Percentiles rank a stretch among this genome's conserved stretches.
These are phyloP conservation scores for Pholiota microspora DNA, from an alignment of 768 basidiomycete genomes.

Conservation along the genomic window DNA sequence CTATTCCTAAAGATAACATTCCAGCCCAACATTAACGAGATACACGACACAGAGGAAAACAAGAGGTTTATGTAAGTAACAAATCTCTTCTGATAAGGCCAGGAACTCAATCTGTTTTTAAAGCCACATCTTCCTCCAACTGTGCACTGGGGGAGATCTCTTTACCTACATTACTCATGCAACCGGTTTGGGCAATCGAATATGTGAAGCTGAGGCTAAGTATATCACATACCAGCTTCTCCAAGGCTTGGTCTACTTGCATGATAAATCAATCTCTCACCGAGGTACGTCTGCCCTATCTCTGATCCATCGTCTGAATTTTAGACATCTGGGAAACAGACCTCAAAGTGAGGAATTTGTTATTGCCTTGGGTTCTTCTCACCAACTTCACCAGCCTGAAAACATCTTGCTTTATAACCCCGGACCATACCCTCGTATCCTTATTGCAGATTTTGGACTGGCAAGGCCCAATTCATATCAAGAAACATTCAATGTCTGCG, in stretches of 20 bases:
- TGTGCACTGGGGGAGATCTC: constrained; percentile 86
- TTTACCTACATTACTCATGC: constrained; percentile 79
- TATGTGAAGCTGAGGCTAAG: constrained; percentile 81
- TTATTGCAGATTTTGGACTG: constrained; percentile 86
- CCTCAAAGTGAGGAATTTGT: constrained; percentile 36
- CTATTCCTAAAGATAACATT: not conserved
- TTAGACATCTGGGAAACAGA: constrained; percentile 33
- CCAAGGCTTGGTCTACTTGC: constrained; percentile 69
- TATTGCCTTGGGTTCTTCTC: not conserved
- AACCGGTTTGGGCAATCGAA: constrained; percentile 42
- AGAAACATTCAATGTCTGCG: constrained; percentile 83
- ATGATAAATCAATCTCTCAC: constrained; percentile 72
- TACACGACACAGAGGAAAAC: constrained; percentile 66
- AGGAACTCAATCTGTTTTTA: not conserved
- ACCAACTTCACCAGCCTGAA: constrained; percentile 54
- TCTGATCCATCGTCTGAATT: not conserved
- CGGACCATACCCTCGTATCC: constrained; percentile 82
- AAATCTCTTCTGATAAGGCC: not conserved
- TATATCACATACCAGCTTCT: constrained; percentile 81
- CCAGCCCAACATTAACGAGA: constrained; percentile 81
- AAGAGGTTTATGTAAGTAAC: constrained; percentile 55
- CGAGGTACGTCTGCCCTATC: constrained; percentile 48
- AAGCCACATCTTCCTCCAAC: constrained; percentile 81
- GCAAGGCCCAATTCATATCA: constrained; percentile 77
- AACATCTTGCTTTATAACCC: constrained; percentile 77